A percentile compares a stretch with the other conserved stretches of the same genome.
phyloP scores from a whole-genome alignment of 495 filamentous ascomycete species.

The Talaromyces nanjingensis region DNA sequence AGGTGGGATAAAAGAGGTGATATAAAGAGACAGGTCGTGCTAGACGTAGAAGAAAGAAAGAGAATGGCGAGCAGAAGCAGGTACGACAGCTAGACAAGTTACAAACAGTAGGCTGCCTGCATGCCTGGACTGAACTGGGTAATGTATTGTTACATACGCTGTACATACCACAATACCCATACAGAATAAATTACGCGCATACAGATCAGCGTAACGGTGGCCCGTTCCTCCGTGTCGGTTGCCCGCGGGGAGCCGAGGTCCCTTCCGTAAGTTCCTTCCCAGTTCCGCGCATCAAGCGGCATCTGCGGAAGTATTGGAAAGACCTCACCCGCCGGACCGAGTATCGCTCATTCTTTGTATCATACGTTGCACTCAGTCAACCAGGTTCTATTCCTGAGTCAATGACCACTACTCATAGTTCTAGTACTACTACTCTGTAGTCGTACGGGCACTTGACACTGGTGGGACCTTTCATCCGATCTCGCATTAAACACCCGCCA shows the following conservation, averaged over 20 bases:
- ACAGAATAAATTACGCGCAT: background rate
- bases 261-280: background rate
- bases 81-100: background rate
- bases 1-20: background rate
- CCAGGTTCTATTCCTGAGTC: no score
- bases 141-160: background rate
- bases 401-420: background rate
- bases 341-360: background rate
- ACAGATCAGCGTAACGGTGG: background rate
- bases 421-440: background rate
- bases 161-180: background rate
- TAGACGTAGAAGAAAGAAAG: background rate
- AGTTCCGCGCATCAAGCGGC: background rate
- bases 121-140: background rate
- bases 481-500: background rate
- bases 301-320: background rate
- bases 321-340: background rate
- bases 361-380: background rate
- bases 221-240: background rate
- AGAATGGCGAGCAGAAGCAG: background rate
- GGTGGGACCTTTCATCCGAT: background rate
- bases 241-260: conserved; percentile 2
- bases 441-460: background rate
- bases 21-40: background rate
- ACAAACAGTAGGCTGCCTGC: background rate